These are phyloP conservation scores for Fraxinus dipetala DNA, from an alignment of 305 asterid species.

Conservation along the genomic window DNA sequence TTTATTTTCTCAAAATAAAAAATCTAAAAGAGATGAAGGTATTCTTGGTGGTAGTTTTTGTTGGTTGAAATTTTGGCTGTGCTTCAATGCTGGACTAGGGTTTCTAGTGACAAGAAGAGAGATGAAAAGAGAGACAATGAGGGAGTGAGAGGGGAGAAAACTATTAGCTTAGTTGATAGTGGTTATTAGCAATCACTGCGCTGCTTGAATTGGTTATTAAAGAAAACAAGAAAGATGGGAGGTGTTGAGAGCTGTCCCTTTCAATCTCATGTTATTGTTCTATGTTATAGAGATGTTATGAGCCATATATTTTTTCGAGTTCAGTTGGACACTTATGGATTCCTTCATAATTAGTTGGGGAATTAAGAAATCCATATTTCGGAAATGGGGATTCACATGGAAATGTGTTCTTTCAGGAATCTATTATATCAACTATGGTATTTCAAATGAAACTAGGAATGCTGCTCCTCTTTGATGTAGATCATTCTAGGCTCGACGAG, in stretches of 20 bases:
- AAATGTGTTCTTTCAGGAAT: background rate
- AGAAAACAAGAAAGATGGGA: background rate
- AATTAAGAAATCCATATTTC: background rate
- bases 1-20: background rate
- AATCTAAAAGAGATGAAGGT: background rate
- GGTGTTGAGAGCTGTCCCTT: background rate
- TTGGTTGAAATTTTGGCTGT: background rate
- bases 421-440: background rate
- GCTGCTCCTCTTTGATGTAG: background rate
- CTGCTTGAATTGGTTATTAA: background rate
- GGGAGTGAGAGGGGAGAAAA: background rate
- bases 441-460: background rate
- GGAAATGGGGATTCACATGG: background rate
- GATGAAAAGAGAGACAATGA: background rate
- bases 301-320: background rate
- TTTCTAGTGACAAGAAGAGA: background rate
- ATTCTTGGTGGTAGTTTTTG: background rate
- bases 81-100: background rate
- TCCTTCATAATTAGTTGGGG: background rate
- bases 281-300: background rate
- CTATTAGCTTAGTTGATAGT: background rate
- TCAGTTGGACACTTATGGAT: background rate
- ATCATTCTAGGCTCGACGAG: background rate
- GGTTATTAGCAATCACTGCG: background rate
- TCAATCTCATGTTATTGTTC: background rate